Base-by-base conservation (phyloP, 1,284 basidiomycete genomes). In the Heterobasidion occidentale region DNA sequence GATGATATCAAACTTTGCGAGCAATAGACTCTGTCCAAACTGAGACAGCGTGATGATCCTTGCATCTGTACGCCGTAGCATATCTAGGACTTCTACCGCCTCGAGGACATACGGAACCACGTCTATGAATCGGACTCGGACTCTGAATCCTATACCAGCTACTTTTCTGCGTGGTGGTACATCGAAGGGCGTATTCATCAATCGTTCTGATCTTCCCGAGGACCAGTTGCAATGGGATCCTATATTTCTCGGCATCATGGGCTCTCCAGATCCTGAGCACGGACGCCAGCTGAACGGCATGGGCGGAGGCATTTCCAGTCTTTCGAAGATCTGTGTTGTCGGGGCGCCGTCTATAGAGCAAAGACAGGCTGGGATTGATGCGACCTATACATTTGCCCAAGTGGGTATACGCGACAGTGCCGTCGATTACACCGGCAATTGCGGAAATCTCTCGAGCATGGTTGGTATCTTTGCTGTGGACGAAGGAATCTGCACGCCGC, bases 321-420 rank as follows among this genome's bases (percentile, higher is more conserved):
- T 91, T 6, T 90, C 87, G 52, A 94, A 94, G 67, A 80, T 90
- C n/a, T 84, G 83, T 60, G 77, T 93, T 36, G 80, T 93, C 2
- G 80, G 78, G 4, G 60, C 72, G 45, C 74, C 81, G 12, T 72
- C 77, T 0, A 63, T 68, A 1, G 65, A 67, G 11, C 74, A 75
- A 51, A 64, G 63, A 50, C 9, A 47, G 11, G 34, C 34, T 12
- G 78, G 76, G 12, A 71, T 82, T 20, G 79, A 84, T 47, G 77
- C 79, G 46, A 80, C 83, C 60, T 88, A 87, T 64, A 87, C 84
- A 0, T 89, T 90, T 63, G 71, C 65, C 7, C 76, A 77, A 61
- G 72, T 78, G n/a, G 75, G 74, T 5, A 81, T 88, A 33, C 74
- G 76, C 8, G 84, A 88, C 63, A 66, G 67, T 51, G 70, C 62